Conservation (phyloP, 768 basidiomycete species). For the Russula abietina region DNA sequence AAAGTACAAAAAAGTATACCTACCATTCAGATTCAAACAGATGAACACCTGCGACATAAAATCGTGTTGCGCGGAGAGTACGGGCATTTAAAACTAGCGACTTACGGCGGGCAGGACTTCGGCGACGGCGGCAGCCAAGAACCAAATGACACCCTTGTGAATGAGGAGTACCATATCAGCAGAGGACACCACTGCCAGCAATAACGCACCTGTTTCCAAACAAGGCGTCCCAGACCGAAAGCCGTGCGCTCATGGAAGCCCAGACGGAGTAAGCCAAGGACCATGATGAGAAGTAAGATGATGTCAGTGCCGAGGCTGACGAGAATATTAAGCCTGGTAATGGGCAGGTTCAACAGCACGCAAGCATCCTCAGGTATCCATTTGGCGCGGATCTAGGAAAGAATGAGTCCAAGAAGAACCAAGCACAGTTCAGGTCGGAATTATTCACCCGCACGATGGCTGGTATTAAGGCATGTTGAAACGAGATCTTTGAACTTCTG, state of each 20-base stretch:
- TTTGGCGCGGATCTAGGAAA: background rate
- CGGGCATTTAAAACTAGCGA: too few species aligned
- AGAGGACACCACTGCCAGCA: background rate
- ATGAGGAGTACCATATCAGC: background rate
- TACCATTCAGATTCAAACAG: background rate
- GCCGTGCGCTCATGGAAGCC: background rate
- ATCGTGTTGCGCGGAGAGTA: background rate
- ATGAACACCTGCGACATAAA: background rate
- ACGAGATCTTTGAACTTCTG: background rate
- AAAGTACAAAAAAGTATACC: too few species aligned
- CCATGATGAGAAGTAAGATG: background rate
- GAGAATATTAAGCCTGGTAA: background rate
- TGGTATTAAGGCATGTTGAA: background rate
- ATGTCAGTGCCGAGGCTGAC: background rate
- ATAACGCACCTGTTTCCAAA: background rate
- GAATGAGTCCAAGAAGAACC: background rate
- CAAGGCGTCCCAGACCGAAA: background rate
- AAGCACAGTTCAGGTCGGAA: background rate
- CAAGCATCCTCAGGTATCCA: background rate
- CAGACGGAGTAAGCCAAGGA: background rate
- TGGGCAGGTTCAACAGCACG: background rate
- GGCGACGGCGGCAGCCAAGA: background rate
- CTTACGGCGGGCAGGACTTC: background rate
- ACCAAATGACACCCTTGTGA: background rate
- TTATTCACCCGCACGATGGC: background rate